A percentile compares a stretch with the other conserved stretches of the same genome.
Evolutionary conservation across 2,329 filamentous ascomycete genomes (phyloP).

Genomic region (Sclerotinia spermophila): DNA sequence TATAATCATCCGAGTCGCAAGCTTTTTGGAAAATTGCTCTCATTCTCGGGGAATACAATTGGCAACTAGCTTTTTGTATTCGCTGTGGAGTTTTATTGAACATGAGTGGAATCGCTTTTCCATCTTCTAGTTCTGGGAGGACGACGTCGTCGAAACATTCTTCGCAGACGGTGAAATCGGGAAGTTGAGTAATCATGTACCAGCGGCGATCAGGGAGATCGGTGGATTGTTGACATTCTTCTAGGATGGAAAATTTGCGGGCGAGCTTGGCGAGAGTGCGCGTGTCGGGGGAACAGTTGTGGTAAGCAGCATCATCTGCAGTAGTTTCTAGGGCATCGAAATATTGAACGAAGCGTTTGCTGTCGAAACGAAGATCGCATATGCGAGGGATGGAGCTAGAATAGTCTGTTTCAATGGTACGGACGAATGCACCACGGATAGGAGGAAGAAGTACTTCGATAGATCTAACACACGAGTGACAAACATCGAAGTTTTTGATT

Average conservation of each 20-base stretch:
- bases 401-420: slow-evolving; percentile 28
- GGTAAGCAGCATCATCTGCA: slow-evolving; percentile 48
- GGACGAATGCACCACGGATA: slow-evolving; percentile 62
- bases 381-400: slow-evolving; percentile 49
- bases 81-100: slow-evolving; percentile 61
- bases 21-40: slow-evolving; percentile 66
- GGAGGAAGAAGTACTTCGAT: slow-evolving; percentile 71
- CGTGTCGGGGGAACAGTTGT: slow-evolving; percentile 28
- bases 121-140: slow-evolving; percentile 58
- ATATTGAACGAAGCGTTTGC: slow-evolving; percentile 54
- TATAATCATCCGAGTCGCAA: slow-evolving; percentile 62
- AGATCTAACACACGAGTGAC: slow-evolving; percentile 67
- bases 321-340: slow-evolving; percentile 58
- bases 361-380: slow-evolving; percentile 66
- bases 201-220: slow-evolving; percentile 61
- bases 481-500: slow-evolving; percentile 70
- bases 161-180: slow-evolving; percentile 78
- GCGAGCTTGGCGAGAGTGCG: slow-evolving; percentile 31
- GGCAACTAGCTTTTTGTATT: slow-evolving; percentile 58
- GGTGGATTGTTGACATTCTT: slow-evolving; percentile 39
- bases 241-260: slow-evolving; percentile 25
- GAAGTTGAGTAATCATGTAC: slow-evolving; percentile 73
- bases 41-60: slow-evolving; percentile 80
- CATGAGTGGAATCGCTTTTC: slow-evolving; percentile 56
- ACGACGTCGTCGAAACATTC: slow-evolving; percentile 82